Conservation (phyloP, 2,329 filamentous ascomycete species). For the Beauveria sp. region DNA sequence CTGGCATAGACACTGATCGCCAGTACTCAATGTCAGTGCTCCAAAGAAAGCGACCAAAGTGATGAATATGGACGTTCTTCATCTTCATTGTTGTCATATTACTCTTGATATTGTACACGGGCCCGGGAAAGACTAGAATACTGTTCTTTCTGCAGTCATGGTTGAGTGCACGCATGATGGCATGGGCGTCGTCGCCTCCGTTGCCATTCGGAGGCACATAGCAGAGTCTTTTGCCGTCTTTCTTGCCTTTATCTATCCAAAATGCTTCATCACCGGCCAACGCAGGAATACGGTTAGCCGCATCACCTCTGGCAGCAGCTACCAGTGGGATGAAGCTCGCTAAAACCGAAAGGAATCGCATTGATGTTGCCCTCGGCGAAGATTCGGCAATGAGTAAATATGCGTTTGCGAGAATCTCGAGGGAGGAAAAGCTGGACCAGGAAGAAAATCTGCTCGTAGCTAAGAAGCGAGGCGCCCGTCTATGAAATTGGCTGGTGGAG, state of each 20-base stretch:
- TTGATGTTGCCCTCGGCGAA: neutral
- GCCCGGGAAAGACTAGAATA: constrained; percentile 25
- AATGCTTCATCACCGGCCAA: neutral
- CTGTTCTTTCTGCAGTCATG: constrained; percentile 21
- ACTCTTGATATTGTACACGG: constrained; percentile 26
- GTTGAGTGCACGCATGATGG: constrained; percentile 26
- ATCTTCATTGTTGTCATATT: constrained; percentile 28
- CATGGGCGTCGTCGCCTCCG: constrained; percentile 24
- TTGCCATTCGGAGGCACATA: constrained; percentile 19
- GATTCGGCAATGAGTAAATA: no score
- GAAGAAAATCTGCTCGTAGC: neutral
- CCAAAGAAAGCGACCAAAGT: constrained; percentile 30
- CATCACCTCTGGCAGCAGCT: neutral
- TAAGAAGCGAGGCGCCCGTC: neutral
- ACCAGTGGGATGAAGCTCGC: neutral
- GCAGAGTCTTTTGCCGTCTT: constrained; percentile 14
- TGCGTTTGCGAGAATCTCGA: no score
- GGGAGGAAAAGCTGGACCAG: neutral
- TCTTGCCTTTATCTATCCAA: neutral
- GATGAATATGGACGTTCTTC: constrained; percentile 36
- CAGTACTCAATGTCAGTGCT: constrained; percentile 42
- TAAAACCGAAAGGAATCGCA: neutral
- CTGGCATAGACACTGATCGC: constrained; percentile 40
- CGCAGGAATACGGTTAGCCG: neutral
- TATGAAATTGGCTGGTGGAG: neutral